phyloP scores from a whole-genome alignment of 2,329 filamentous ascomycete genomes.

The Neonectria hederae region DNA sequence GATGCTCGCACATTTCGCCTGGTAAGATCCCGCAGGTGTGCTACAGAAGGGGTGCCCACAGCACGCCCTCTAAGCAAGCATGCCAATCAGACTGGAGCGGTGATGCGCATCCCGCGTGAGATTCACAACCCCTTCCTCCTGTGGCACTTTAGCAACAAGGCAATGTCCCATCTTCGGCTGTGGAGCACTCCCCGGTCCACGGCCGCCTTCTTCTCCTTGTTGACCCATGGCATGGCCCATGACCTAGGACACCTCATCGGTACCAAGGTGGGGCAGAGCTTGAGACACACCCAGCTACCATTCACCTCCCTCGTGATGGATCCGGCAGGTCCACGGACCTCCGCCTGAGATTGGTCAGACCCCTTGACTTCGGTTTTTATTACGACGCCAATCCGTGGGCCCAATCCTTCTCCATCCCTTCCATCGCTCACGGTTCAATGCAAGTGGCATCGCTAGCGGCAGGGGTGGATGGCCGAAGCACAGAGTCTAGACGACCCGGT shows the following conservation, averaged over 20 bases:
- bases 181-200: constrained; percentile 30
- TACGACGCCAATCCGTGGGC: constrained; percentile 38
- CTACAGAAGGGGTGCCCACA: constrained; percentile 33
- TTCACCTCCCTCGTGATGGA: constrained; percentile 12
- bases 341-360: constrained; percentile 29
- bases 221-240: constrained; percentile 13
- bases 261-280: constrained; percentile 8
- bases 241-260: constrained; percentile 21
- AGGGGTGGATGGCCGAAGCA: constrained; percentile 33
- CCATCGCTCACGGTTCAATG: constrained; percentile 35
- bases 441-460: constrained; percentile 39
- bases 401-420: constrained; percentile 46
- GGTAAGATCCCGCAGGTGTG: not conserved
- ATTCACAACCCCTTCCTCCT: constrained; percentile 41
- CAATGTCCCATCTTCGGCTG: constrained; percentile 36
- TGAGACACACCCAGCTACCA: constrained; percentile 2
- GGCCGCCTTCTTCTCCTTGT: constrained; percentile 11
- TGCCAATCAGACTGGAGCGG: constrained; percentile 39
- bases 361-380: constrained; percentile 22
- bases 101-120: constrained; percentile 43
- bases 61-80: constrained; percentile 26
- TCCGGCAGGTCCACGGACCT: not conserved
- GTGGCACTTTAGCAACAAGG: constrained; percentile 41
- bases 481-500: constrained; percentile 40
- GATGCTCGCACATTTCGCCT: constrained; percentile 15